Percentiles rank a stretch among this genome's conserved stretches.
phyloP scores from a whole-genome alignment of 106 monocot species.

The Amphibolis antarctica region DNA sequence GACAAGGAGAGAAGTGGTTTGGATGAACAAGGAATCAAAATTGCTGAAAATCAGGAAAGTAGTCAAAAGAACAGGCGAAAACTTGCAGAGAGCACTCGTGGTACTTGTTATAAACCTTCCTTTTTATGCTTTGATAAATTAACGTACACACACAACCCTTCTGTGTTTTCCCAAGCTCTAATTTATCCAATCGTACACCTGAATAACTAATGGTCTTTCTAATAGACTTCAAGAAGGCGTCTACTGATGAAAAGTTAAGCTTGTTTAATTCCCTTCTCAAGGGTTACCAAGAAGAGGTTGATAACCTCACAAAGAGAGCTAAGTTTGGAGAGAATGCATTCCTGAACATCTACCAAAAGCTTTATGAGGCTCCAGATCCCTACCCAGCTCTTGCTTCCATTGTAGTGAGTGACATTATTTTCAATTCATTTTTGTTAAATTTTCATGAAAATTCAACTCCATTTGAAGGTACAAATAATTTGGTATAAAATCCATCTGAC shows the following conservation, averaged over 20 bases:
- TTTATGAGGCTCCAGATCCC: slow-evolving; percentile 99
- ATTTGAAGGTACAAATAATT: too few species aligned
- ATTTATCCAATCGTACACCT: neutral
- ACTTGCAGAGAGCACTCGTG: slow-evolving; percentile 88
- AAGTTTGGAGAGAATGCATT: slow-evolving; percentile 99
- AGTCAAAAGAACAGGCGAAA: slow-evolving; percentile 94
- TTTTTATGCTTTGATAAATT: too few species aligned
- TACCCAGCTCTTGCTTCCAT: slow-evolving; percentile 87
- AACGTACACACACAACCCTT: too few species aligned
- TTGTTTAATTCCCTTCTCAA: slow-evolving; percentile 87
- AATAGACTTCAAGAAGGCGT: slow-evolving; percentile 95
- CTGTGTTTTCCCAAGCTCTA: too few species aligned
- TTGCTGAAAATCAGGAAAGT: slow-evolving; percentile 95
- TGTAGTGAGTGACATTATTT: slow-evolving; percentile 44
- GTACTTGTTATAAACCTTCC: slow-evolving; percentile 12
- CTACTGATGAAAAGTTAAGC: slow-evolving; percentile 79
- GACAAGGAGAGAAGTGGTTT: slow-evolving; percentile 94
- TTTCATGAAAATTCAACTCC: too few species aligned
- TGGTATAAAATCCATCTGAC: too few species aligned
- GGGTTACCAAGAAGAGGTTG: slow-evolving; percentile 98
- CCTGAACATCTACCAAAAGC: slow-evolving; percentile 96
- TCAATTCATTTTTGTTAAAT: neutral
- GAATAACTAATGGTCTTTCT: neutral
- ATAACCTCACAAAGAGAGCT: slow-evolving; percentile 97
- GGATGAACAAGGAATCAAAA: slow-evolving; percentile 91